Evolutionary conservation across 345 rosid species (phyloP), one percentile per base, ranked within the genome.

Genomic region (Eutrema heterophyllum): DNA sequence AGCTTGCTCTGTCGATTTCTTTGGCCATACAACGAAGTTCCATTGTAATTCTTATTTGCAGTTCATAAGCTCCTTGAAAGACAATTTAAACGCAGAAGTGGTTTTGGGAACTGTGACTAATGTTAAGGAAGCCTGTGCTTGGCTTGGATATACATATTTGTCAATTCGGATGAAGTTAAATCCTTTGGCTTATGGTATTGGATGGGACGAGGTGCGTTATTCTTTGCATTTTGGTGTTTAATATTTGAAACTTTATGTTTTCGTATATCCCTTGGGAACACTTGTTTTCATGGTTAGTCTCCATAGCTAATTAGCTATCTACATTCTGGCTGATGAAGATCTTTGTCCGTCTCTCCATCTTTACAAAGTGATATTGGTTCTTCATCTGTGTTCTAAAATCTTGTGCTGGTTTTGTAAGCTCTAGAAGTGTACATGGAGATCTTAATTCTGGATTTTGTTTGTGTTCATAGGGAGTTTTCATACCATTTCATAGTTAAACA

Each of bases 91-190:
- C 64, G 98, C 98, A 4, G 98, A 94, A 84, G 98, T 94, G 69
- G 98, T 88, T 27, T 81, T 94, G 88, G 98, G 98, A 73, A 94
- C 98, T 41, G 97, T 94, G 67, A 91, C 98, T 43, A 94, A 94
- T 83, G 97, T 94, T 51, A 91, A 91, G 87, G 98, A 94, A 86
- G 98, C 98, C 60, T 91, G 98, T 69, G 86, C 93, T 24, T 94
- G 98, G 98, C 96, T 94, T 81, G 94, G 98, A 43, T 94, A 94
- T 83, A 91, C 98, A 40, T 94, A 94, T 85, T 90, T 94, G 74
- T 89, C 86, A 71, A 90, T 94, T 78, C 88, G 98, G 82, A 94
- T 94, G 98, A 89, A 86, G 79, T 54, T 89, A 81, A 94, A 94
- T 82, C 98, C 98, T 40, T 79, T 94, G 83, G 98, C 93, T 68